Base-by-base conservation (phyloP, 208 protist species). In the Leptomonas seymouri region DNA sequence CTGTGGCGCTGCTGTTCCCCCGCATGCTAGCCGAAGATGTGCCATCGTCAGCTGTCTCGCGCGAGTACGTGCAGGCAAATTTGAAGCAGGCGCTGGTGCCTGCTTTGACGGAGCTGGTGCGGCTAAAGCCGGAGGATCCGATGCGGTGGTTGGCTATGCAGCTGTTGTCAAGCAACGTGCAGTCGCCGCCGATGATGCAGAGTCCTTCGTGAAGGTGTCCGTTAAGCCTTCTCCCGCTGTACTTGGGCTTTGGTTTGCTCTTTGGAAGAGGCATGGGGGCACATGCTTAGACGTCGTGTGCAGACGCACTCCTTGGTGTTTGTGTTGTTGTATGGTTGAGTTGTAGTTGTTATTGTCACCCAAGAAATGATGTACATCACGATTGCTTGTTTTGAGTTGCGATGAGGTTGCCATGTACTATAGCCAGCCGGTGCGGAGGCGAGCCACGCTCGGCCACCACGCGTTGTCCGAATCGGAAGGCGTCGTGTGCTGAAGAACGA, bases 81-180 rank as follows among this genome's bases (percentile, higher is more conserved):
- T 72, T 98, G 54, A 92, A 96, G 77, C 67, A 74, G 15, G 80
- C 91, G 20, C 69, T 98, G n/a, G 68, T 96, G 30, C 81, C 93
- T 0, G 91, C 85, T n/a, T 80, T 98, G 64, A 85, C 93, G 45
- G 85, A 87, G 45, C 79, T 97, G 2, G 82, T 87, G 11, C 89
- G 84, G 67, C 82, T 73, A 46, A 96, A 97, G 63, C 94, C 94
- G 0, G 80, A 79, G 45, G 78, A 97, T 62, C 93, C 94, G n/a
- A 54, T 97, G 25, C 71, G 79, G 12, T 98, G 90, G 90, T 68
- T 98, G 36, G 95, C 91, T 36, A 78, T 90, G 64, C 85, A 85
- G 36, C 66, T 98, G n/a, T 67, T 98, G 9, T 78, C 87, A 25
- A 90, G 81, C 44, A 97, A 97, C 72, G 76, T 64, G 28, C 84